A percentile compares a stretch with the other conserved stretches of the same genome.
Conservation (phyloP, 306 rosid genomes). For the Castanea sativa region DNA sequence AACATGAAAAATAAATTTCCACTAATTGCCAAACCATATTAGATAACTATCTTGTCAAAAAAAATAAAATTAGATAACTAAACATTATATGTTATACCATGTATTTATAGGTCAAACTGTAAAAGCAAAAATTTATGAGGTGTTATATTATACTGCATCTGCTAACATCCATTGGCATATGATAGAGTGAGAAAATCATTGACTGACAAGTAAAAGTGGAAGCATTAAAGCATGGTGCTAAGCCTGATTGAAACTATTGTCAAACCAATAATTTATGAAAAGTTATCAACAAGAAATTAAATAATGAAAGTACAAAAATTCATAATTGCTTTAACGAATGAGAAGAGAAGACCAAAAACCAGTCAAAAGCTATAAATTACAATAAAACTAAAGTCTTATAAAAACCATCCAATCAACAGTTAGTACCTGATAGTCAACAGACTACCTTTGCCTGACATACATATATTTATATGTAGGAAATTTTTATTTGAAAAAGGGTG, state of each 20-base stretch:
- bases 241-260: background rate
- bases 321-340: background rate
- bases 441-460: too few species aligned
- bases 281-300: background rate
- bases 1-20: background rate
- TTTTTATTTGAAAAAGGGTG: too few species aligned
- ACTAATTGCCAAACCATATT: background rate
- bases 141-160: background rate
- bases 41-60: background rate
- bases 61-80: background rate
- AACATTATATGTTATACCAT: background rate
- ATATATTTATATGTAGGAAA: too few species aligned
- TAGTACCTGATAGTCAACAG: background rate
- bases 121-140: background rate
- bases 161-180: background rate
- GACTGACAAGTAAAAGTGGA: background rate
- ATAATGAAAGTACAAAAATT: background rate
- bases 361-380: background rate
- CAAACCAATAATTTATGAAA: background rate
- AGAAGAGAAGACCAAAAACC: background rate
- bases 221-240: background rate
- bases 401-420: background rate
- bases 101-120: background rate
- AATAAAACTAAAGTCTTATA: background rate
- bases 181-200: background rate